These are phyloP conservation scores for Tricholoma bakamatsutake DNA, from an alignment of 768 basidiomycete species.

Conservation along the genomic window DNA sequence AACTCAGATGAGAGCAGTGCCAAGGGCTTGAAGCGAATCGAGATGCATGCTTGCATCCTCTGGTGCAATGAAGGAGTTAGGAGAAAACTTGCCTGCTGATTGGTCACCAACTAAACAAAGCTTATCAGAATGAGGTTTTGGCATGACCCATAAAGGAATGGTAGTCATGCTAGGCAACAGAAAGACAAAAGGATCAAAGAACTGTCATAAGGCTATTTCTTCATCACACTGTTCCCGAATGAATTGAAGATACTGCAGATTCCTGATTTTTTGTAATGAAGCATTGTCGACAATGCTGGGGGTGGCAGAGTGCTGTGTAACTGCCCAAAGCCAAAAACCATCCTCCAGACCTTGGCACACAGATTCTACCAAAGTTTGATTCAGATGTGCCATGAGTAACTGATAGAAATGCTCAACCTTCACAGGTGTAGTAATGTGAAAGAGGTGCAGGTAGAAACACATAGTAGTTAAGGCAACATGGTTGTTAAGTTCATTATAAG, in stretches of 20 bases:
- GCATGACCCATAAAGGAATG: not conserved
- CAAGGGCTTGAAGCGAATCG: not conserved
- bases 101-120: no score
- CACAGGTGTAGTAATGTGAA: not conserved
- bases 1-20: no score
- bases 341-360: no score
- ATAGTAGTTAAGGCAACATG: not conserved
- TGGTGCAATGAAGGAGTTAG: no score
- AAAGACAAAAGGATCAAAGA: not conserved
- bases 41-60: no score
- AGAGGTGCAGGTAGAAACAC: not conserved
- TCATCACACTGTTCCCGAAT: not conserved
- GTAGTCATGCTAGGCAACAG: not conserved
- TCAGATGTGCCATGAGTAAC: conserved; percentile 1
- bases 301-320: no score
- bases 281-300: not conserved
- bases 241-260: not conserved
- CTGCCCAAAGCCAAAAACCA: no score
- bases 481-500: not conserved
- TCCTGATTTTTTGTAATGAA: not conserved
- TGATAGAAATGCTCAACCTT: not conserved
- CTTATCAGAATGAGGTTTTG: no score
- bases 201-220: not conserved
- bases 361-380: not conserved
- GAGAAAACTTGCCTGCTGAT: no score